Percentiles rank a stretch among this genome's conserved stretches.
phyloP scores from a whole-genome alignment of 1,139 yeast genomes.

The Lodderomyces parapsilosis region DNA sequence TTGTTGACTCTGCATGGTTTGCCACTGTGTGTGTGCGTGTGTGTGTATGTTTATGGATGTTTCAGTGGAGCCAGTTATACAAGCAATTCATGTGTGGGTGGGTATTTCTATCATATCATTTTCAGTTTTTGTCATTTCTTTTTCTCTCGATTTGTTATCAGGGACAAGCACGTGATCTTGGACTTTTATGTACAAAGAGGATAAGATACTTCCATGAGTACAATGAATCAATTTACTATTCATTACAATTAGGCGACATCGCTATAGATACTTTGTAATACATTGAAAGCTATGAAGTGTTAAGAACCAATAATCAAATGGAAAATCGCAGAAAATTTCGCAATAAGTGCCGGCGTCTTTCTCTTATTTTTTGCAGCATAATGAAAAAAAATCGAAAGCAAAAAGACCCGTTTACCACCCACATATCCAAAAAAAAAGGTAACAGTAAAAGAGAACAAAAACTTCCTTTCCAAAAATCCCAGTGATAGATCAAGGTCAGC shows the following conservation, averaged over 20 bases:
- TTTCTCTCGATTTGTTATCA: neutral
- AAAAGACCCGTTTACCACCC: neutral
- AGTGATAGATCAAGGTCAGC: too few relatives aligned
- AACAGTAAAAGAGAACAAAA: too few relatives aligned
- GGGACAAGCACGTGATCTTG: neutral
- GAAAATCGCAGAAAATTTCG: too few relatives aligned
- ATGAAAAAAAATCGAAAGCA: neutral
- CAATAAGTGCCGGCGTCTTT: too few relatives aligned
- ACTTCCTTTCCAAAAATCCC: neutral
- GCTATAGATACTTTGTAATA: too few relatives aligned
- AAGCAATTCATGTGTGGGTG: too few relatives aligned
- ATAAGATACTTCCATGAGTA: too few relatives aligned
- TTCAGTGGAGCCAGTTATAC: too few relatives aligned
- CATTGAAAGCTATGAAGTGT: too few relatives aligned
- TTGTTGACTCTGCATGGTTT: neutral
- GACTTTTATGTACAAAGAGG: neutral
- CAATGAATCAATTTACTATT: too few relatives aligned
- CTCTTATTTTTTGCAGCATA: conserved; percentile 4
- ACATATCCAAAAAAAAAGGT: neutral
- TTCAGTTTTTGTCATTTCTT: neutral
- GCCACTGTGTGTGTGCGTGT: neutral
- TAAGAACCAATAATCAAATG: too few relatives aligned
- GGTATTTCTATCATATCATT: conserved; percentile 3
- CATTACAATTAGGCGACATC: too few relatives aligned
- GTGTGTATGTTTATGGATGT: neutral